Percentiles rank a stretch among this genome's conserved stretches.
phyloP scores from a whole-genome alignment of 345 rosid species.

The Ceriops zippeliana region DNA sequence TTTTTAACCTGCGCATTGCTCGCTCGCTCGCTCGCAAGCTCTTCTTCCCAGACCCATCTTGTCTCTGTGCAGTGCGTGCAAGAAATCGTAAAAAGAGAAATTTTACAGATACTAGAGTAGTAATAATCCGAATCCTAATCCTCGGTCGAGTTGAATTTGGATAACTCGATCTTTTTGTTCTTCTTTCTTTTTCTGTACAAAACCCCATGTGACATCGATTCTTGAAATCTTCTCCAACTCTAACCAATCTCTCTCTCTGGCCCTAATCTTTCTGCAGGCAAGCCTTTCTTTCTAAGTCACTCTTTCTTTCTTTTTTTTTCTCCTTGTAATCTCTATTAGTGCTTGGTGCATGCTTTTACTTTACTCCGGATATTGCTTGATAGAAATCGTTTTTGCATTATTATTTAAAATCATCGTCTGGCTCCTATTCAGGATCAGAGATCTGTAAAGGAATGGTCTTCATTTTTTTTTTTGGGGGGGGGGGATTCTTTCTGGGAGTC shows the following conservation, averaged over 20 bases:
- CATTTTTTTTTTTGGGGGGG: background rate
- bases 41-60: background rate
- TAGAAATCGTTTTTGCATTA: slow-evolving; percentile 16
- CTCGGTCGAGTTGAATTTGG: background rate
- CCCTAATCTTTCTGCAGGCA: slow-evolving; percentile 26
- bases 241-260: slow-evolving; percentile 1
- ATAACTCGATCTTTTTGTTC: background rate
- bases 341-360: background rate
- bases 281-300: background rate
- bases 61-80: too few species aligned
- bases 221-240: background rate
- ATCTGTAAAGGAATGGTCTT: slow-evolving; percentile 1
- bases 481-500: background rate
- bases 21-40: background rate
- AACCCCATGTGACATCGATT: background rate
- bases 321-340: background rate
- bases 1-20: background rate
- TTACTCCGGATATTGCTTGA: slow-evolving; percentile 8
- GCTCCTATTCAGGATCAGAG: slow-evolving; percentile 16
- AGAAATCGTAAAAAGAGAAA: too few species aligned
- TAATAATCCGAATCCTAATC: background rate
- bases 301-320: too few species aligned
- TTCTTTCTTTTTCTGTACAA: background rate
- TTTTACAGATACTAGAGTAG: background rate
- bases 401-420: slow-evolving; percentile 26